Evolutionary conservation across 176 grass and related monocot species (phyloP).

Genomic region (Bromus sterilis): DNA sequence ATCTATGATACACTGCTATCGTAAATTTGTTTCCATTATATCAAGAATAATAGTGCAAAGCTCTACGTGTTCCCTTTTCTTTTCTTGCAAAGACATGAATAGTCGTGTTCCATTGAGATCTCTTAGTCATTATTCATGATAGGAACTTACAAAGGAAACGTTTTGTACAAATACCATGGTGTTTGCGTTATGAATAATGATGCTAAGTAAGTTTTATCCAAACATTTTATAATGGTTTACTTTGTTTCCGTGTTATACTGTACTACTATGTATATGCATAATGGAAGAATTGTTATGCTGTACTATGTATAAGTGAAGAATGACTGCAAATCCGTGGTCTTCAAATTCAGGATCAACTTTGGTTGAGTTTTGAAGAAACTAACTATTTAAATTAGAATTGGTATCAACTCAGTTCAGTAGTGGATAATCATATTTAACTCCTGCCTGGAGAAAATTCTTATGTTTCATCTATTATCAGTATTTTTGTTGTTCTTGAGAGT

Average conservation of each 20-base stretch:
- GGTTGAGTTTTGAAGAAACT: conserved; percentile 3
- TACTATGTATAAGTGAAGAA: not conserved
- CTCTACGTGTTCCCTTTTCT: not conserved
- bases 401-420: not conserved
- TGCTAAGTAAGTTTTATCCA: not conserved
- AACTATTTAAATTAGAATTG: conserved; percentile 13
- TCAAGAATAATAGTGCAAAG: conserved; percentile 10
- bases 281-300: not conserved
- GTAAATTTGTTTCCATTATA: conserved; percentile 1
- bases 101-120: not conserved
- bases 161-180: not conserved
- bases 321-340: not conserved
- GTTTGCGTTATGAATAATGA: not conserved
- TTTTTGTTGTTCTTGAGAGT: not conserved
- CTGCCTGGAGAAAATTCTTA: not conserved
- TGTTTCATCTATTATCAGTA: not conserved
- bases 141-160: not conserved
- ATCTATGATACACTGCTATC: not conserved
- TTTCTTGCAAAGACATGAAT: conserved; percentile 4
- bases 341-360: not conserved
- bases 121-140: conserved; percentile 9
- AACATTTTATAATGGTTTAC: not conserved
- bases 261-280: not conserved
- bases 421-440: conserved; percentile 1
- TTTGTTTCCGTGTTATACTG: not conserved